Base-by-base conservation (phyloP, 345 rosid species). In the Clausena lansium region DNA sequence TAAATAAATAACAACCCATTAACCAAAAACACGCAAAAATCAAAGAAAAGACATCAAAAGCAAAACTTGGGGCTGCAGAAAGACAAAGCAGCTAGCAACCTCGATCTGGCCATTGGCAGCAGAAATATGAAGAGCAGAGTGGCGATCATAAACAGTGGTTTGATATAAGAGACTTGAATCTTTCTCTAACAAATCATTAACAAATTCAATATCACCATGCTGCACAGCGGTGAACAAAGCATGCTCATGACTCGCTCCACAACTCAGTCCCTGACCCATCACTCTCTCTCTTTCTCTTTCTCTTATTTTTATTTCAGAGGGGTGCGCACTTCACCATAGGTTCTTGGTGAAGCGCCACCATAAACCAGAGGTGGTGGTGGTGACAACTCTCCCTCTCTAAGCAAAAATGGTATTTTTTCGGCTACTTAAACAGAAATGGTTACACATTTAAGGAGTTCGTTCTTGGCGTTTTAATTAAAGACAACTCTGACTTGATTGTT, bases 31-130 rank as follows among this genome's bases (percentile, higher is more conserved):
- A 17, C 73, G 13, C 14, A 66, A 50, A 25, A 78, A 74, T 17
- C 57, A 38, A 78, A 4, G 22, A 67, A 78, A 65, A 39, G 67
- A 33, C 58, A 25, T 72, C 22, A 32, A 14, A 77, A 76, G 60
- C 52, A 69, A 30, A 59, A 27, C 22, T 13, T 28, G 24, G 63
- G 77, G 55, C 13, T 0, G 2, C 33, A 25, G 2, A 47, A 55
- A 69, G 30, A n/a, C 47, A 50, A 33, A 27, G 50, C 17, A 52
- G 57, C 33, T 10, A 5, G 19, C 74, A 64, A 96, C 99, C 97
- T 96, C 93, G 92, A 94, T 90, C 97, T 90, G 97, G 87, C 95
- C 99, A 89, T 84, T 91, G 71, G 98, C 97, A 79, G 99, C 98
- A 72, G 99, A 98, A 71, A 96, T 83, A 79, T 96, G 99, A 69